Evolutionary conservation across 1,284 basidiomycete genomes (phyloP), one percentile per base, ranked within the genome.

Genomic region (Heterobasidion irregulare): DNA sequence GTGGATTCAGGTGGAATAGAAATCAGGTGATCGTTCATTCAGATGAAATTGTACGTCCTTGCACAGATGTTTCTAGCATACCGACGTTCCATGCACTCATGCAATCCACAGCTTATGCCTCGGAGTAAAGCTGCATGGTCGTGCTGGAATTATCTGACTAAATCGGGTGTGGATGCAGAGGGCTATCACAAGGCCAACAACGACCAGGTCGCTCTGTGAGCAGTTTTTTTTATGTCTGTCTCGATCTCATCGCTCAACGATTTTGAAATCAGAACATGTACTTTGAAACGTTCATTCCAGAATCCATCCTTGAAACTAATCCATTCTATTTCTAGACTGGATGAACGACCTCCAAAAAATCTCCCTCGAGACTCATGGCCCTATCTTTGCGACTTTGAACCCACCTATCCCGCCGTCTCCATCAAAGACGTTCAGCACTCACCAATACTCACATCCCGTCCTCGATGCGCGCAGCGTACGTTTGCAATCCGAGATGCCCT

Each of bases 321-420:
- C 18, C 53, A 48, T 41, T 15, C 50, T 35, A 43, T 57, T 55
- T 51, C 66, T 69, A 73, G 88, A 90, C 66, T 80, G 81, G 62
- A 92, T 92, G 91, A 92, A 92, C 66, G 76, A 82, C 51, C 75
- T 93, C 5, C 89, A 92, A 62, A 80, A 86, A 62, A 75, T 92
- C 13, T 68, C 82, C 1, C 77, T 80, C 58, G 57, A 69, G 1
- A 70, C 71, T 41, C 78, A 83, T 64, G 89, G 89, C 1, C 82
- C 80, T 0, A 77, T 92, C 6, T 74, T 92, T n/a, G 84, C 89
- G 6, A 92, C 91, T 2, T 76, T 90, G 56, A 91, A 90, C 67
- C 82, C 88, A 2, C 84, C 83, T 0, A 79, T 82, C 61, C 79
- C 83, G 55, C 82, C 86, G n/a, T 70, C 74, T 6, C 65, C 71